These are phyloP conservation scores for Ceratobasidium sp. DNA, from an alignment of 1,284 basidiomycete species.

Conservation along the genomic window DNA sequence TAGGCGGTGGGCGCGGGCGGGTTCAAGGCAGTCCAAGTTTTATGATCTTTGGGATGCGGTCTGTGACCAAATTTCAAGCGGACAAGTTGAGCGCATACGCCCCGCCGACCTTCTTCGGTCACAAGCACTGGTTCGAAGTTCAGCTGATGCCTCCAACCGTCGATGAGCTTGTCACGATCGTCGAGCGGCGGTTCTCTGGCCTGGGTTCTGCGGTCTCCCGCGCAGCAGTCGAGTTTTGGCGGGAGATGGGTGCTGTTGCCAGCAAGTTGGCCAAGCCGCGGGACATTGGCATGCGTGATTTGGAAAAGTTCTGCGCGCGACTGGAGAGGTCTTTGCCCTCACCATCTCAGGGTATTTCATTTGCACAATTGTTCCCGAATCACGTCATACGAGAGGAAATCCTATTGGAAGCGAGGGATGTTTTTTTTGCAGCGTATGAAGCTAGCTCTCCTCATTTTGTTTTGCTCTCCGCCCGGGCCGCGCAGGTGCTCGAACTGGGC, in stretches of 20 bases:
- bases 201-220: conserved; percentile 60
- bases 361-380: conserved; percentile 68
- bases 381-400: conserved; percentile 86
- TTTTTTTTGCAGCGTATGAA: conserved; percentile 68
- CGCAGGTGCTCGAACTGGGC: conserved; percentile 70
- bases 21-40: conserved; percentile 76
- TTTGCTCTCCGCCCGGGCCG: conserved; percentile 58
- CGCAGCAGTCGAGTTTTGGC: conserved; percentile 71
- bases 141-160: conserved; percentile 64
- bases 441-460: conserved; percentile 66
- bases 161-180: conserved; percentile 72
- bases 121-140: conserved; percentile 82
- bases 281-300: conserved; percentile 77
- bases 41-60: conserved; percentile 81
- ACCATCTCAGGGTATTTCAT: conserved; percentile 53
- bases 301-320: conserved; percentile 87
- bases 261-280: conserved; percentile 60
- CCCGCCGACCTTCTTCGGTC: conserved; percentile 74
- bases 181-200: conserved; percentile 68
- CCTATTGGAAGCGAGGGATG: conserved; percentile 87
- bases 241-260: conserved; percentile 54
- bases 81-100: conserved; percentile 54
- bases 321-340: conserved; percentile 68
- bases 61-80: conserved; percentile 57
- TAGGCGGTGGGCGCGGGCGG: conserved; percentile 67